A percentile compares a stretch with the other conserved stretches of the same genome.
Evolutionary conservation across 1,284 basidiomycete species (phyloP).

Genomic region (Ustilago bromivora): DNA sequence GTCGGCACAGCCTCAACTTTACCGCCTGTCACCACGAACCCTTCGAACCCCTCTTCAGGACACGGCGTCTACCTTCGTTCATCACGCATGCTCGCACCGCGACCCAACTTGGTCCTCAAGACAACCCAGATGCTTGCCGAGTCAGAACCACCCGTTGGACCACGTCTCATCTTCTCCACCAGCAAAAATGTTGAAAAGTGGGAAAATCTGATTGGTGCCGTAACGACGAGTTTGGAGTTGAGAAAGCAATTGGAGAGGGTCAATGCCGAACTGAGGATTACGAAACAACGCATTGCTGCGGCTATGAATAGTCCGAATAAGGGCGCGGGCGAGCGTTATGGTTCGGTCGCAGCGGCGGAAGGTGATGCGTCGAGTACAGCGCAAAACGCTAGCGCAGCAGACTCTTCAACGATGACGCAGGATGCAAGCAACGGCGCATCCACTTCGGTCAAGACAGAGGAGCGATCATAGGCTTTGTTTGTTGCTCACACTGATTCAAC

Average conservation of each 20-base stretch:
- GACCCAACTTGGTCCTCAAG: conserved; percentile 55
- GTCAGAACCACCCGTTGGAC: conserved; percentile 56
- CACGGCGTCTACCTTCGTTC: conserved; percentile 68
- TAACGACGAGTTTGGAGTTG: conserved; percentile 66
- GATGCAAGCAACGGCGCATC: neutral
- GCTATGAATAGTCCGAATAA: conserved; percentile 16
- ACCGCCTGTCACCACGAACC: conserved; percentile 59
- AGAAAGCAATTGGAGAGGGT: conserved; percentile 66
- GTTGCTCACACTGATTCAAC: neutral
- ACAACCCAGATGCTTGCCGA: conserved; percentile 63
- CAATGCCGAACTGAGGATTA: conserved; percentile 49
- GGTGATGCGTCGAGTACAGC: neutral
- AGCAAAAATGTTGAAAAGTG: conserved; percentile 66
- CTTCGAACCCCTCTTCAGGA: conserved; percentile 48
- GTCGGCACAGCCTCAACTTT: conserved; percentile 64
- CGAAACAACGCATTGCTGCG: conserved; percentile 38
- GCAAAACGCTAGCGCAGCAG: neutral
- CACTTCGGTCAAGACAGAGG: conserved; percentile 21
- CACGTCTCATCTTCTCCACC: conserved; percentile 66
- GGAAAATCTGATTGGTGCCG: conserved; percentile 68
- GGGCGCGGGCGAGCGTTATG: neutral
- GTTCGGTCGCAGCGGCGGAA: neutral
- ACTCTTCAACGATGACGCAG: neutral
- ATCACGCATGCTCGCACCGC: conserved; percentile 62
- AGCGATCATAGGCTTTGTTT: neutral